A percentile compares a stretch with the other conserved stretches of the same genome.
phyloP scores from a whole-genome alignment of 495 filamentous ascomycete species.

The Poronia punctata region DNA sequence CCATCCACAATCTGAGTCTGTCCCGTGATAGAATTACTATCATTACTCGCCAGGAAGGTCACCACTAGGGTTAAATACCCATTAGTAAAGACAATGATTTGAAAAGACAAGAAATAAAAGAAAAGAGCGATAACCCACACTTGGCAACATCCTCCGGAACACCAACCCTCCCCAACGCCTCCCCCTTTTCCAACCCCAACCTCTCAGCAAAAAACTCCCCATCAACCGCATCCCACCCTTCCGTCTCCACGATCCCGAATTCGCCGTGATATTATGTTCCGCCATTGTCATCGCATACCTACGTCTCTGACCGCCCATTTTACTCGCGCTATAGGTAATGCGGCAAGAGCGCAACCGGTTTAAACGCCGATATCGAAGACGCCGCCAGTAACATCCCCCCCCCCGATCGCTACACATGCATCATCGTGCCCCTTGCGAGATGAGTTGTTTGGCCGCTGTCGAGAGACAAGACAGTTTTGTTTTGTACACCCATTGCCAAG shows the following conservation, averaged over 20 bases:
- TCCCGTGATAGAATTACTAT: conserved; percentile 54
- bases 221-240: conserved; percentile 56
- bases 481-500: conserved; percentile 53
- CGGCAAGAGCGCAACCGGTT: conserved; percentile 42
- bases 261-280: conserved; percentile 51
- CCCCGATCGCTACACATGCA: no score
- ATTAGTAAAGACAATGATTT: no score
- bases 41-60: conserved; percentile 46
- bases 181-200: conserved; percentile 40
- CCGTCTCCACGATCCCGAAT: conserved; percentile 56
- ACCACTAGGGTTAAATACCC: no score
- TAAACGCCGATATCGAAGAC: conserved; percentile 50
- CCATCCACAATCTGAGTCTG: conserved; percentile 59
- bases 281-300: conserved; percentile 53
- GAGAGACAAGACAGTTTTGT: conserved; percentile 52
- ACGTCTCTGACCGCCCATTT: conserved; percentile 56
- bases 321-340: conserved; percentile 53
- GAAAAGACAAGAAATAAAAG: no score
- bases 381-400: conserved; percentile 53
- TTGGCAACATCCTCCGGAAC: conserved; percentile 53
- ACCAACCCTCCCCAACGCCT: conserved; percentile 45
- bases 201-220: conserved; percentile 40
- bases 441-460: conserved; percentile 48
- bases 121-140: no score
- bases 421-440: conserved; percentile 45